phyloP scores from a whole-genome alignment of 768 basidiomycete species.

The Symmetrospora coprosmae region DNA sequence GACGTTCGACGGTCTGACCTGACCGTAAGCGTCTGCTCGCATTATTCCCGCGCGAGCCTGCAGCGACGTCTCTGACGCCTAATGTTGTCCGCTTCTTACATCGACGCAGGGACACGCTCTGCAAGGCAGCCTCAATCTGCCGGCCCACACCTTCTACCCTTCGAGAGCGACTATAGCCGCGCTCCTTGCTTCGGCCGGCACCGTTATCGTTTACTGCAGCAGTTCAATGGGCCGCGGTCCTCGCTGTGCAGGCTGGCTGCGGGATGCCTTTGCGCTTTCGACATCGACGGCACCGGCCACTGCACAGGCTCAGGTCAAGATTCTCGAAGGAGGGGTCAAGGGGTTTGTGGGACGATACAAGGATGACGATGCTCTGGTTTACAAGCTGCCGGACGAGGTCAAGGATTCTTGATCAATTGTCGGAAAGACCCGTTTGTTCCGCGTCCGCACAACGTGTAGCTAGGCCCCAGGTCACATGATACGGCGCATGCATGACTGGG shows the following conservation, averaged over 20 bases:
- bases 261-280: too few species aligned
- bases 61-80: background rate
- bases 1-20: constrained; percentile 17
- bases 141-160: constrained; percentile 42
- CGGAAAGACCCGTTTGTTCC: too few species aligned
- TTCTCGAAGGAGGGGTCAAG: constrained; percentile 32
- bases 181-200: background rate
- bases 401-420: too few species aligned
- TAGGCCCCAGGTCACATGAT: too few species aligned
- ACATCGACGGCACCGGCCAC: constrained; percentile 15
- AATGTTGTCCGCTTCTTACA: background rate
- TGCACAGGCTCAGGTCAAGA: too few species aligned
- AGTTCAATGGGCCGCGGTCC: constrained; percentile 29
- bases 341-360: constrained; percentile 25
- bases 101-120: constrained; percentile 22
- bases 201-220: constrained; percentile 31
- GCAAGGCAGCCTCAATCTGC: constrained; percentile 41
- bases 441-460: too few species aligned
- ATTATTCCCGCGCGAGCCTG: too few species aligned
- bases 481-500: too few species aligned
- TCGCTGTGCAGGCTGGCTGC: constrained; percentile 31
- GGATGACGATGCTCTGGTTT: constrained; percentile 19
- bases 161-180: constrained; percentile 30
- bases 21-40: too few species aligned
- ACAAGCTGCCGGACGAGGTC: constrained; percentile 21